These are phyloP conservation scores for Cladosporium phlei DNA, from an alignment of 2,329 filamentous ascomycete species.

Conservation along the genomic window DNA sequence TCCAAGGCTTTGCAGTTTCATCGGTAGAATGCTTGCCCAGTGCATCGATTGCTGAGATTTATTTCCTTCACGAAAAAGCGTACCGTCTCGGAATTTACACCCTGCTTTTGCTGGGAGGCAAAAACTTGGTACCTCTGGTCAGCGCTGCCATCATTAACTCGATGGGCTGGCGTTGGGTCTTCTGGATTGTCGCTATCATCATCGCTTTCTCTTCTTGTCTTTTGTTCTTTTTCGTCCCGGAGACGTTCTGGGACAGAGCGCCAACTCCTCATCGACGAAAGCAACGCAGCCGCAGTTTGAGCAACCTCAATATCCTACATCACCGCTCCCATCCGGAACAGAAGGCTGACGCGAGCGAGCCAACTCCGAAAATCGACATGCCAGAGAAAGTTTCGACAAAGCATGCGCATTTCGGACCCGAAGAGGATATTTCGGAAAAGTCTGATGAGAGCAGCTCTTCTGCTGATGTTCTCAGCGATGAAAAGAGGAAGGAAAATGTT, in stretches of 20 bases:
- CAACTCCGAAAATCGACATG: background rate
- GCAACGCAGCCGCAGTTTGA: background rate
- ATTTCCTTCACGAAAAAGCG: constrained; percentile 88
- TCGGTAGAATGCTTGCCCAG: constrained; percentile 90
- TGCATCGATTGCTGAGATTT: constrained; percentile 92
- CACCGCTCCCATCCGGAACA: background rate
- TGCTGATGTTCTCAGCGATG: no score
- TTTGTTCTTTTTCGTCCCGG: constrained; percentile 85
- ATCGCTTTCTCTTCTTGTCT: constrained; percentile 65
- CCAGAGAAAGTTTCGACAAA: constrained; percentile 9
- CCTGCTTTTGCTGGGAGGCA: constrained; percentile 71
- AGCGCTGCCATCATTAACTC: constrained; percentile 78
- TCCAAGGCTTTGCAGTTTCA: constrained; percentile 83
- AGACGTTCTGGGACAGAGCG: constrained; percentile 91
- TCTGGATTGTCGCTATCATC: constrained; percentile 72
- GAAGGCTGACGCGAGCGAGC: background rate
- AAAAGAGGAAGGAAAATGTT: no score
- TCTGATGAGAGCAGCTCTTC: background rate
- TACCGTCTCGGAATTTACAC: constrained; percentile 94
- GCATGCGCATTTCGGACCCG: constrained; percentile 21
- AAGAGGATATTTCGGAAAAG: constrained; percentile 12
- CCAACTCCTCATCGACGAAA: constrained; percentile 45
- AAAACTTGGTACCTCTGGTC: constrained; percentile 82
- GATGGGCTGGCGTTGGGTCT: constrained; percentile 63
- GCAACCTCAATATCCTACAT: background rate